Evolutionary conservation across 345 rosid species (phyloP).

Genomic region (Brassica cretica): DNA sequence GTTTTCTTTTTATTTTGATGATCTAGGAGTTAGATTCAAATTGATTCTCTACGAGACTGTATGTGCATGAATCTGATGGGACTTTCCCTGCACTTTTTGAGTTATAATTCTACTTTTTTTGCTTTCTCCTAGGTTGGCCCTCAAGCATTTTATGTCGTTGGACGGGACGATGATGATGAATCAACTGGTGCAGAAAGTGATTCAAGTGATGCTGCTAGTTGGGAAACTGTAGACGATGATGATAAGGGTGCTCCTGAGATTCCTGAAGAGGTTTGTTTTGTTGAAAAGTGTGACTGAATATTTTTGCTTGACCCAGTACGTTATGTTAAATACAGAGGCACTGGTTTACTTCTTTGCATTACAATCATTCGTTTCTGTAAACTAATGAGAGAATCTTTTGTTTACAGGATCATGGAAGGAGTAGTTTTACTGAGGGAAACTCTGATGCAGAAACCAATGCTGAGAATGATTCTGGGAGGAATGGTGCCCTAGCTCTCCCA

Average conservation of each 20-base stretch:
- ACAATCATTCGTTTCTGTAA: constrained; percentile 1
- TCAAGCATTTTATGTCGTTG: constrained; percentile 92
- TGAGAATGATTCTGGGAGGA: constrained; percentile 59
- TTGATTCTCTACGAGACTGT: constrained; percentile 11
- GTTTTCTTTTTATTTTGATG: not conserved
- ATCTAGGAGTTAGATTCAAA: constrained; percentile 7
- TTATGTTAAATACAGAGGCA: not conserved
- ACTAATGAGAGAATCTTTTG: constrained; percentile 28
- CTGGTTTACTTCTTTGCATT: not conserved
- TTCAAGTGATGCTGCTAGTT: constrained; percentile 90
- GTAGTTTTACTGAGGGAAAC: constrained; percentile 33
- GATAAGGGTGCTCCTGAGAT: constrained; percentile 52
- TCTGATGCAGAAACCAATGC: constrained; percentile 47
- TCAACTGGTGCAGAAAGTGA: constrained; percentile 84
- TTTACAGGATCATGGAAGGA: constrained; percentile 53
- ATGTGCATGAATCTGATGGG: not conserved
- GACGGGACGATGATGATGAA: constrained; percentile 81
- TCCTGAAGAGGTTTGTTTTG: constrained; percentile 66
- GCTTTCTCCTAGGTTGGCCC: constrained; percentile 83
- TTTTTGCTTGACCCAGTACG: constrained; percentile 18
- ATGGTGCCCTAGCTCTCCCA: constrained; percentile 76
- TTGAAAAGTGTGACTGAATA: not conserved
- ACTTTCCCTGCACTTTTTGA: constrained; percentile 2
- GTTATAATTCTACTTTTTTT: constrained; percentile 19
- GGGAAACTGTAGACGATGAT: constrained; percentile 83